Base-by-base conservation (phyloP, 208 protist genomes). In the Trypanosoma avium region DNA sequence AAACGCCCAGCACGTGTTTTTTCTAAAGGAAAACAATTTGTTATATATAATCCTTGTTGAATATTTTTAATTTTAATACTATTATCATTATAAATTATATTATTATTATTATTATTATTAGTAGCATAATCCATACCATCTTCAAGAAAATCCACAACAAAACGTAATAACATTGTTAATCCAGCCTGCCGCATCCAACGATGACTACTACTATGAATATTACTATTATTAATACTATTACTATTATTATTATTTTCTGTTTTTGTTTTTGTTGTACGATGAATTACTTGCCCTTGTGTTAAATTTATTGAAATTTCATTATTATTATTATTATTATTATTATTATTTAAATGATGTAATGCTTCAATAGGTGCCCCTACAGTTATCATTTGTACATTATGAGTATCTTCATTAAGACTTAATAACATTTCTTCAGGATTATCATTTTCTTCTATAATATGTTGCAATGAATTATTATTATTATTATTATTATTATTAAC, bases 361-460 rank as follows among this genome's bases (percentile, higher is more conserved):
- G n/a, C n/a, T 22, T 56, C 53, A 15, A 56, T n/a, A 7, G 58
- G 50, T 45, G 21, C 33, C 0, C 67, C 67, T 21, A 65, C 3
- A 3, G 67, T 27, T 24, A 67, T 33, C 67, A 66, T 67, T n/a
- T 73, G 67, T 9, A 73, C 59, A 10, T 43, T 67, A 7, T 73
- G 60, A 17, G 58, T 62, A 22, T 67, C 60, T 21, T 61, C 60
- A 17, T 50, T n/a, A 42, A 73, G 53, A 46, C 53, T 62, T 53
- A 49, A 67, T 13, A 73, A 53, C 19, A 46, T 48, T 32, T 67
- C 67, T 26, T 67, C 67, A 7, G 40, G 33, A 27, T 52, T 46
- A 0, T 57, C 59, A 0, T 29, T 47, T 1, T 66, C 57, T 30
- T 50, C 67, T 15, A 49, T 33, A 10, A 19, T 17, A 3, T 33